Conservation (phyloP, 2,329 filamentous ascomycete species). For the Elsinoe perseae region DNA sequence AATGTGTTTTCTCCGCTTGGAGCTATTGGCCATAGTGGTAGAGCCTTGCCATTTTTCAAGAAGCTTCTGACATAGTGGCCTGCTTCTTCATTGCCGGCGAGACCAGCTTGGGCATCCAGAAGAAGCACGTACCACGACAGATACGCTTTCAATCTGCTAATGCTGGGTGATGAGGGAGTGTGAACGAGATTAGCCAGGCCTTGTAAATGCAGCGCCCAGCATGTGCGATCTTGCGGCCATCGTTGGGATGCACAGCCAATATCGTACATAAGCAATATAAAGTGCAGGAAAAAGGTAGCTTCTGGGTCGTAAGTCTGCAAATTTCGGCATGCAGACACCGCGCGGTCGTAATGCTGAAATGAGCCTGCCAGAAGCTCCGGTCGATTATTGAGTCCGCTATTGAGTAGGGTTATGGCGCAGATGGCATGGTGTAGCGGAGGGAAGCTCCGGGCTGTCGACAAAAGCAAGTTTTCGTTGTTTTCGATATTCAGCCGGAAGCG, state of each 20-base stretch:
- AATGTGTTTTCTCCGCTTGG: constrained; percentile 11
- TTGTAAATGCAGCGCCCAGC: constrained; percentile 49
- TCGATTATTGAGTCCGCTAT: constrained; percentile 40
- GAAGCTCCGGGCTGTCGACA: constrained; percentile 14
- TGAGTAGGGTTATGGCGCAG: constrained; percentile 40
- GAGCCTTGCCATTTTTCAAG: constrained; percentile 5
- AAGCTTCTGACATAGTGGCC: constrained; percentile 16
- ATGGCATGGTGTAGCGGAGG: constrained; percentile 46
- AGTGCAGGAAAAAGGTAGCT: constrained; percentile 50
- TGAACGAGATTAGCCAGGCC: constrained; percentile 41
- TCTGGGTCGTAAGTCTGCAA: constrained; percentile 47
- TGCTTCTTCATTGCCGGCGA: constrained; percentile 16
- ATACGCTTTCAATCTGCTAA: constrained; percentile 35
- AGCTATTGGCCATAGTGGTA: constrained; percentile 12
- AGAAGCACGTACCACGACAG: constrained; percentile 49
- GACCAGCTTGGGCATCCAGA: constrained; percentile 35
- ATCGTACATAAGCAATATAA: constrained; percentile 51
- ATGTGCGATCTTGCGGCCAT: constrained; percentile 31
- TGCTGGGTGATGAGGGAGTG: neutral
- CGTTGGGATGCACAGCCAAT: constrained; percentile 29
- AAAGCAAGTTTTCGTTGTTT: constrained; percentile 15
- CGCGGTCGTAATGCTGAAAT: constrained; percentile 48
- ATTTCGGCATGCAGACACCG: constrained; percentile 31
- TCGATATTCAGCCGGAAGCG: constrained; percentile 16
- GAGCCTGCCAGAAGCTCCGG: constrained; percentile 37